phyloP scores from a whole-genome alignment of 2,329 filamentous ascomycete species.

The Juglanconis sp. region DNA sequence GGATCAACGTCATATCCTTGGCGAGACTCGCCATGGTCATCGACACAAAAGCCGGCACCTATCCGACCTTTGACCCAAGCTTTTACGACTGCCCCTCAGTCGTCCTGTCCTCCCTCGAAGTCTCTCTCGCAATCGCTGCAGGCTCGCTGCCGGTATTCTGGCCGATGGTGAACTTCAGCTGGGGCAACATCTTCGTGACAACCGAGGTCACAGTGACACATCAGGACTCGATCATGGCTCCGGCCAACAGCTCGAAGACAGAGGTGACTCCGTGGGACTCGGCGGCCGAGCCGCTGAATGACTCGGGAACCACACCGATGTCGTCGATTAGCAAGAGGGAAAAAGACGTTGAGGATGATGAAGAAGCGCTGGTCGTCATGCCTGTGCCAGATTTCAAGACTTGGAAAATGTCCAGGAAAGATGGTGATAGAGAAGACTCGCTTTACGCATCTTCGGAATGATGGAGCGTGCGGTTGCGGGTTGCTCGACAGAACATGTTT shows the following conservation, averaged over 20 bases:
- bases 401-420: neutral
- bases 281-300: neutral
- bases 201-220: conserved; percentile 29
- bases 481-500: neutral
- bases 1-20: conserved; percentile 29
- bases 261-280: conserved; percentile 4
- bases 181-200: conserved; percentile 34
- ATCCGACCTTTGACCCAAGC: conserved; percentile 33
- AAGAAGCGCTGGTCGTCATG: neutral
- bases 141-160: conserved; percentile 10
- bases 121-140: conserved; percentile 22
- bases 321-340: neutral
- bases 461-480: neutral
- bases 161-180: conserved; percentile 23
- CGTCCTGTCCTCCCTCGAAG: conserved; percentile 31
- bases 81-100: conserved; percentile 33
- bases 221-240: conserved; percentile 8
- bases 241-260: neutral
- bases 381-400: neutral
- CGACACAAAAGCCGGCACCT: conserved; percentile 27
- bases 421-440: neutral
- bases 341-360: neutral
- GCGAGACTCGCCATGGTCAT: conserved; percentile 30
- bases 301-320: neutral
- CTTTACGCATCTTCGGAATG: neutral